These are phyloP conservation scores for Stachybotrys chlorohalonatus DNA, from an alignment of 2,329 filamentous ascomycete species.

Conservation along the genomic window DNA sequence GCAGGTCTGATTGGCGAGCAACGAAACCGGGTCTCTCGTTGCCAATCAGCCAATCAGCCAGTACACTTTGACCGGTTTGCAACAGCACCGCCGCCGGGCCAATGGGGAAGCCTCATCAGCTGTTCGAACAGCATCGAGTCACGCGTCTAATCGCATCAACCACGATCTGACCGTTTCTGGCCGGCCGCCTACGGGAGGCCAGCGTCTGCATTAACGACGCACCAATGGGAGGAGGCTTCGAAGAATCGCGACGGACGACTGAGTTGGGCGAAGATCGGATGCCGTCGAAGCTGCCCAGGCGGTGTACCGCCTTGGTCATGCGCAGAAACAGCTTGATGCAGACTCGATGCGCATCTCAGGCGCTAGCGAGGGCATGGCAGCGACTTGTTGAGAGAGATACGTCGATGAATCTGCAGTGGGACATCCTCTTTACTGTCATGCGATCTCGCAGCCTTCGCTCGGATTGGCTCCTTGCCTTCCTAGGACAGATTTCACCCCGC, in stretches of 20 bases:
- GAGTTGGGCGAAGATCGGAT: not conserved
- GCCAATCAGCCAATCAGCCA: not conserved
- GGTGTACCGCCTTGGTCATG: not conserved
- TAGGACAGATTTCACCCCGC: not conserved
- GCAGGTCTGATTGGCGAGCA: conserved; percentile 11
- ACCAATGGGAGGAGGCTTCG: not conserved
- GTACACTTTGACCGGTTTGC: not conserved
- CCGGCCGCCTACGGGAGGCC: not conserved
- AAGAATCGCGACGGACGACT: not conserved
- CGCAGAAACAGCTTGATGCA: not conserved
- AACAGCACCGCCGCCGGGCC: not conserved
- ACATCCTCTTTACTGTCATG: not conserved
- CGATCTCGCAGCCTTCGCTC: not conserved
- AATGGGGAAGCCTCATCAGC: not conserved
- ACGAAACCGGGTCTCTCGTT: not conserved
- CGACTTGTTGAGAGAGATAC: not conserved
- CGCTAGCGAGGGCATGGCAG: not conserved
- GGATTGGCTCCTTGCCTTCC: not conserved
- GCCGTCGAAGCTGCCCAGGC: not conserved
- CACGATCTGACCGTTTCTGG: not conserved
- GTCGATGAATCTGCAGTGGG: not conserved
- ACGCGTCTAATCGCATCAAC: not conserved
- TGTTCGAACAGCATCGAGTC: not conserved
- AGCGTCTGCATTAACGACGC: not conserved
- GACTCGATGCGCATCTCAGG: not conserved